These are phyloP conservation scores for Heritiera fomes DNA, from an alignment of 345 rosid genomes.

Conservation along the genomic window DNA sequence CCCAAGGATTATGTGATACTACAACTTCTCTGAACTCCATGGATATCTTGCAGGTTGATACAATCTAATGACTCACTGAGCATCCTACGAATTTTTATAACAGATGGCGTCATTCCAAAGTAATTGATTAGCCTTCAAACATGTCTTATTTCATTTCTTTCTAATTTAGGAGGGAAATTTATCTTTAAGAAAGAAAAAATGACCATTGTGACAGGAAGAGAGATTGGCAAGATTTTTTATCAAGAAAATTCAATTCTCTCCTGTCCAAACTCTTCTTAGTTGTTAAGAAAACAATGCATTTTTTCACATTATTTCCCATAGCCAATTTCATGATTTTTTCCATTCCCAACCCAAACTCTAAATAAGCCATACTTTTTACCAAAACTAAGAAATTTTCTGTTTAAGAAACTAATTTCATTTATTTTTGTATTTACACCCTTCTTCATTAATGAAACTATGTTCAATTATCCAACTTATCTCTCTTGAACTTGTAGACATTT, in stretches of 20 bases:
- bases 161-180: neutral
- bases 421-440: neutral
- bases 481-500: neutral
- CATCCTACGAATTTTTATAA: neutral
- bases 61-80: neutral
- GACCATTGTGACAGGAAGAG: neutral
- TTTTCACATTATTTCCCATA: neutral
- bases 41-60: neutral
- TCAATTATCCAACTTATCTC: neutral
- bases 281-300: neutral
- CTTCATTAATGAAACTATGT: neutral
- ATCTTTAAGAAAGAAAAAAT: neutral
- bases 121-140: neutral
- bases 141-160: neutral
- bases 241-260: neutral
- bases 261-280: neutral
- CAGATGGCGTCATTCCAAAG: neutral
- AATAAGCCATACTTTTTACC: neutral
- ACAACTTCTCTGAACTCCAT: neutral
- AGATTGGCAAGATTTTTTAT: neutral
- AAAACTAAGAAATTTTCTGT: neutral
- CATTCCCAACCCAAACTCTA: neutral
- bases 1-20: neutral
- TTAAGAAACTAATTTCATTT: neutral
- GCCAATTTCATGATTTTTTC: neutral